Conservation (phyloP, 78 protist species). For the Salpingoeca rosetta region DNA sequence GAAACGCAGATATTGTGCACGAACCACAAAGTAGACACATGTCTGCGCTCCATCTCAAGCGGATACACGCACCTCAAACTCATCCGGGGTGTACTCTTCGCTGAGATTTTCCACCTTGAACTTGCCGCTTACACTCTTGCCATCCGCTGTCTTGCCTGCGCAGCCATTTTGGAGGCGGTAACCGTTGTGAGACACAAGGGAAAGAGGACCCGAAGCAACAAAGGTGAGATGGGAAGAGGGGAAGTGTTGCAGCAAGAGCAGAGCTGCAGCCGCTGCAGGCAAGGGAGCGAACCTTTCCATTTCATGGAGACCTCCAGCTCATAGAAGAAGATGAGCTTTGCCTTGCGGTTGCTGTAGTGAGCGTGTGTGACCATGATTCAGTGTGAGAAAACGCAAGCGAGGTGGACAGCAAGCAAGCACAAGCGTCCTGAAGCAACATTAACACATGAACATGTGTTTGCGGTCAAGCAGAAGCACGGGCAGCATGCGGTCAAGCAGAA, state of each 20-base stretch:
- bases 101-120: conserved; percentile 9
- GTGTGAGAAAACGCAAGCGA: too few species aligned
- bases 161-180: too few species aligned
- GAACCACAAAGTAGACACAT: too few species aligned
- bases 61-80: conserved; percentile 14
- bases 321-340: conserved; percentile 23
- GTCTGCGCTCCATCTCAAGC: too few species aligned
- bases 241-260: neutral
- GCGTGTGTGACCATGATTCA: too few species aligned
- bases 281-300: too few species aligned
- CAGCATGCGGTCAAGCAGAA: neutral
- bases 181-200: neutral
- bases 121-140: neutral
- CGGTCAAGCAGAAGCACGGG: neutral
- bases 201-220: conserved; percentile 1
- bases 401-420: too few species aligned
- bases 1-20: too few species aligned
- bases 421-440: too few species aligned
- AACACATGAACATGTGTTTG: too few species aligned
- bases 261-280: neutral
- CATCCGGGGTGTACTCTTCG: conserved; percentile 22
- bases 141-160: neutral
- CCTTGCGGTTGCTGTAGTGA: conserved; percentile 29
- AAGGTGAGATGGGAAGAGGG: neutral
- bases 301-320: conserved; percentile 8